Conservation (phyloP, 2,329 filamentous ascomycete genomes). For the Alternaria incomplexa region DNA sequence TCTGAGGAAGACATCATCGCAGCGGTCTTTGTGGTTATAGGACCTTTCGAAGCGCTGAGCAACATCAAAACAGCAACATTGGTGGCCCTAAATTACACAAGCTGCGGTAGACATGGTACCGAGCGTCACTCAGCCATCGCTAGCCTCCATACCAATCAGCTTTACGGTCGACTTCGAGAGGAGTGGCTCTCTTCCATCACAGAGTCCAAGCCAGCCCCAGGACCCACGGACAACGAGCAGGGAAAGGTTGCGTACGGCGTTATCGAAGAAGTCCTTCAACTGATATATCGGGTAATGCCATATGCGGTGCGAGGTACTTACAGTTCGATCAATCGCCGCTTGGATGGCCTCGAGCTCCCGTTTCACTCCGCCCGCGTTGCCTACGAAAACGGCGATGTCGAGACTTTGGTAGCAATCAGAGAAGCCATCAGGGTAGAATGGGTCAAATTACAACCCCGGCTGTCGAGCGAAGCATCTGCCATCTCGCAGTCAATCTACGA, state of each 20-base stretch:
- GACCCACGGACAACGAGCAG: not conserved
- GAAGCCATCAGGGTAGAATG: not conserved
- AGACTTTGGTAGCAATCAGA: not conserved
- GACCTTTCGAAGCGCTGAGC: not conserved
- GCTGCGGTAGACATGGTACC: not conserved
- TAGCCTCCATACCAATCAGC: not conserved
- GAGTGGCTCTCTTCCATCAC: not conserved
- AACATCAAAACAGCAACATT: not conserved
- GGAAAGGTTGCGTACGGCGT: not conserved
- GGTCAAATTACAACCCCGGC: not conserved
- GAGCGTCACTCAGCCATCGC: not conserved
- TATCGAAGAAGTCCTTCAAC: not conserved
- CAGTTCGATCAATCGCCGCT: not conserved
- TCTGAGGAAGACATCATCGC: not conserved
- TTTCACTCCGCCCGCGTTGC: not conserved
- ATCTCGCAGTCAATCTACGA: not conserved
- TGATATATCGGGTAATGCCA: not conserved
- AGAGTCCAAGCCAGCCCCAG: not conserved
- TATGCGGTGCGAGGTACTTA: not conserved
- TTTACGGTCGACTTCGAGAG: not conserved
- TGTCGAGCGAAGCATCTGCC: not conserved
- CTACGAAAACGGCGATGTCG: not conserved
- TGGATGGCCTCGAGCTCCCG: not conserved
- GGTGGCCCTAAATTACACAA: not conserved
- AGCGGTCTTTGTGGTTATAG: not conserved